phyloP scores from a whole-genome alignment of 192 early-diverging fungal species.

The Coemansia sp. region DNA sequence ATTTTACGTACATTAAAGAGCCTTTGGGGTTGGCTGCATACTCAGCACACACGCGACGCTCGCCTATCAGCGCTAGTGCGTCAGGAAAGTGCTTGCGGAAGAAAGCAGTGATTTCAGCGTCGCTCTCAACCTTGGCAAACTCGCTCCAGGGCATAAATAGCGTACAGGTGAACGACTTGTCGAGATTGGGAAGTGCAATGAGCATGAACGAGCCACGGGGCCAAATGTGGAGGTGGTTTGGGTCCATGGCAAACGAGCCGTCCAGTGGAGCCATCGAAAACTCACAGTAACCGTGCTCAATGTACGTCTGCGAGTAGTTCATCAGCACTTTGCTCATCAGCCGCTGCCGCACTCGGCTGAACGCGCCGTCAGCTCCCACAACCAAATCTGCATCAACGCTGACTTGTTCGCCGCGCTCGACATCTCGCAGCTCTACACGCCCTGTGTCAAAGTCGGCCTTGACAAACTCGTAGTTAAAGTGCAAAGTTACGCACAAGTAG shows the following conservation, averaged over 20 bases:
- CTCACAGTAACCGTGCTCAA: constrained; percentile 90
- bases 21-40: constrained; percentile 86
- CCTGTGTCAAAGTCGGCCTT: constrained; percentile 74
- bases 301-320: constrained; percentile 86
- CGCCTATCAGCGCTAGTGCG: constrained; percentile 74
- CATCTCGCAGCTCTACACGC: constrained; percentile 31
- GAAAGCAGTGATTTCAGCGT: constrained; percentile 64
- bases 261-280: constrained; percentile 75
- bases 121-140: constrained; percentile 71
- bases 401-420: constrained; percentile 28
- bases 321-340: constrained; percentile 79
- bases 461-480: constrained; percentile 74
- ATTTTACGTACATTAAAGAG: constrained; percentile 79
- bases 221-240: constrained; percentile 97
- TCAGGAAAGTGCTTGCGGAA: constrained; percentile 78
- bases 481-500: constrained; percentile 65
- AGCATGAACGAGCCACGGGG: constrained; percentile 95
- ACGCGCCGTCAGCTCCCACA: constrained; percentile 88
- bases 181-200: constrained; percentile 93
- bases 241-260: constrained; percentile 78
- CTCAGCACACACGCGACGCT: constrained; percentile 65
- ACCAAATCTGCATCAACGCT: constrained; percentile 68
- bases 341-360: constrained; percentile 73
- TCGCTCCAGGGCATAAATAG: constrained; percentile 91
- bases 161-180: constrained; percentile 93